phyloP scores from a whole-genome alignment of 2,329 filamentous ascomycete species.

The Beauveria rudraprayagi region DNA sequence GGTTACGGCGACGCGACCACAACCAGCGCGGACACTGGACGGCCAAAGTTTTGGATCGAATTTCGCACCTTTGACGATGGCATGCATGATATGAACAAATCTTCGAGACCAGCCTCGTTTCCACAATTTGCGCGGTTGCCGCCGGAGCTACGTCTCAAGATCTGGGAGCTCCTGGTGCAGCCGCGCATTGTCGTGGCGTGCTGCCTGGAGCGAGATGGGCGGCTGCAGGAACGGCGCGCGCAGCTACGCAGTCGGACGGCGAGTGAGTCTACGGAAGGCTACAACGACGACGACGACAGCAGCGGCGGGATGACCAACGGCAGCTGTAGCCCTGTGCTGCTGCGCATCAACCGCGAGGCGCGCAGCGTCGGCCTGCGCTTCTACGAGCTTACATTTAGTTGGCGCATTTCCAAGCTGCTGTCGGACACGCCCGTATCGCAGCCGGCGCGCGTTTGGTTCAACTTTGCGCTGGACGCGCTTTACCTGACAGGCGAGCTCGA shows the following conservation, averaged over 20 bases:
- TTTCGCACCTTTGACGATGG: constrained; percentile 38
- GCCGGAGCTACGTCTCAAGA: constrained; percentile 38
- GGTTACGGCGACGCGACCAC: not conserved
- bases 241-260: constrained; percentile 20
- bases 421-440: constrained; percentile 26
- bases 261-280: not conserved
- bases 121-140: constrained; percentile 33
- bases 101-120: constrained; percentile 19
- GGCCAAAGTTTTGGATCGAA: constrained; percentile 35
- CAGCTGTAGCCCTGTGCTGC: constrained; percentile 29
- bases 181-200: constrained; percentile 37
- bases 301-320: constrained; percentile 13
- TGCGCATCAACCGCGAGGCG: constrained; percentile 36
- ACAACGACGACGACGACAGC: constrained; percentile 13
- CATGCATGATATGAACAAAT: constrained; percentile 14
- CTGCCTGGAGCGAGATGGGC: constrained; percentile 29
- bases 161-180: constrained; percentile 37
- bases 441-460: constrained; percentile 37
- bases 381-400: constrained; percentile 40
- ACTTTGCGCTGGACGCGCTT: constrained; percentile 38
- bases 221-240: constrained; percentile 20
- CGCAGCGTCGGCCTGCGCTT: constrained; percentile 32
- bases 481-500: constrained; percentile 41
- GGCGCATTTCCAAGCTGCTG: constrained; percentile 36
- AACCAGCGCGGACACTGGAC: constrained; percentile 16